phyloP scores from a whole-genome alignment of 73 alveolate genomes.

The Paramecium biaurelia region DNA sequence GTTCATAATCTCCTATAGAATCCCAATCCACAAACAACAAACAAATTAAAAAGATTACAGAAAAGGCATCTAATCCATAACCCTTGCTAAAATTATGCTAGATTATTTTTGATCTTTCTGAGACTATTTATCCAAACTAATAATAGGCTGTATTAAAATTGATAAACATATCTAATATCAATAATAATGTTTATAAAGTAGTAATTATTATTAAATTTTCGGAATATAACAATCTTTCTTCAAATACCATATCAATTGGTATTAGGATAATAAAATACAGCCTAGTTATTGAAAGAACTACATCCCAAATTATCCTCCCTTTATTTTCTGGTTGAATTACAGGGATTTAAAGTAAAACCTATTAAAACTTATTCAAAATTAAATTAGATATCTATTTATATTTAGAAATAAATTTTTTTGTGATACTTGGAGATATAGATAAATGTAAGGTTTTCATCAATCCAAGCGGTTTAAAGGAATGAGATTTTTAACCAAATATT shows the following conservation, averaged over 20 bases:
- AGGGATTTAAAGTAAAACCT: not conserved
- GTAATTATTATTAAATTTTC: not conserved
- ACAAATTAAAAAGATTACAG: not conserved
- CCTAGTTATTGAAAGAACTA: not conserved
- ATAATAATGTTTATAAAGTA: not conserved
- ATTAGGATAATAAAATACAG: not conserved
- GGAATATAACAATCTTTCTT: not conserved
- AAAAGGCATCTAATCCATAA: not conserved
- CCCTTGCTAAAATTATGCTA: not conserved
- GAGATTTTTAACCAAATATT: not conserved
- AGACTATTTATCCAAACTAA: not conserved
- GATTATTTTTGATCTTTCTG: not conserved
- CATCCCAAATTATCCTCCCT: not conserved
- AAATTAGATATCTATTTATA: not conserved
- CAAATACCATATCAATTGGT: not conserved
- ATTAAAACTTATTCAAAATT: not conserved
- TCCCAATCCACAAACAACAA: not conserved
- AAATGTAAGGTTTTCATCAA: not conserved
- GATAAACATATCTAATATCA: not conserved
- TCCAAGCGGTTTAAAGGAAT: not conserved
- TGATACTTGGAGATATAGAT: not conserved
- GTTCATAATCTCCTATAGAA: not conserved
- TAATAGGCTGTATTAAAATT: slow-evolving; percentile 11
- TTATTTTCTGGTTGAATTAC: not conserved
- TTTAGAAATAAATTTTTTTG: not conserved